Base-by-base conservation (phyloP, 805 yeast species). In the Metahyphopichia silvanorum region DNA sequence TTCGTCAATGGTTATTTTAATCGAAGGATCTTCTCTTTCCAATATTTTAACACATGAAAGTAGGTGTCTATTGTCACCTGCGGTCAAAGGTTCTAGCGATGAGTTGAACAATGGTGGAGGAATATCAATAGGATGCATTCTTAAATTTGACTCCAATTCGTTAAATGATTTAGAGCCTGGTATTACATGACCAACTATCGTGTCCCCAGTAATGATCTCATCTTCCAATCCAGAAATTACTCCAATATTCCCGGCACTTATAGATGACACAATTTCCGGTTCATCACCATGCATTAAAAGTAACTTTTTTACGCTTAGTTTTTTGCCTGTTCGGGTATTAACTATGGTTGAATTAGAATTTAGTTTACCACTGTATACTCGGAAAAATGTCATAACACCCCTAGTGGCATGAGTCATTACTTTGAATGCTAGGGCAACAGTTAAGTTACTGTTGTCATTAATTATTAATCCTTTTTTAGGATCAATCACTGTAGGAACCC, bases 41-140 rank as follows among this genome's bases (percentile, higher is more conserved):
- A 93, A 57, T 1, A 76, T 63, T 7, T 66, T 64, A 28, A 93
- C 66, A 3, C 94, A 82, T 5, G 76, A 71, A 27, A 85, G 83
- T 78, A 91, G 70, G 27, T 77, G 68, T 25, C 87, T 66, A 38
- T 73, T 77, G 47, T 89, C 97, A 3, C 96, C 89, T 2, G 86
- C 75, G 0, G 95, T 79, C 28, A 66, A 63, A 0, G 98, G 98
- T 41, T 86, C 93, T 19, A 91, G 70, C 0, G 87, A 73, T 2
- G 91, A 79, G 40, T 88, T 82, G 57, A 91, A 93, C 5, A 93
- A 93, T 0, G 98, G 95, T 1, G 96, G 95, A 1, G 98, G 98
- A 1, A 86, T 74, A 0, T 62, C 71, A 22, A 91, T 91, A 0
- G 97, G 95, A 36, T 82, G 71, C 19, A 89, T 71, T 26, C 66